Evolutionary conservation across 2,329 filamentous ascomycete genomes (phyloP), one percentile per base, ranked within the genome.

Genomic region (Aquanectria penicillioides): DNA sequence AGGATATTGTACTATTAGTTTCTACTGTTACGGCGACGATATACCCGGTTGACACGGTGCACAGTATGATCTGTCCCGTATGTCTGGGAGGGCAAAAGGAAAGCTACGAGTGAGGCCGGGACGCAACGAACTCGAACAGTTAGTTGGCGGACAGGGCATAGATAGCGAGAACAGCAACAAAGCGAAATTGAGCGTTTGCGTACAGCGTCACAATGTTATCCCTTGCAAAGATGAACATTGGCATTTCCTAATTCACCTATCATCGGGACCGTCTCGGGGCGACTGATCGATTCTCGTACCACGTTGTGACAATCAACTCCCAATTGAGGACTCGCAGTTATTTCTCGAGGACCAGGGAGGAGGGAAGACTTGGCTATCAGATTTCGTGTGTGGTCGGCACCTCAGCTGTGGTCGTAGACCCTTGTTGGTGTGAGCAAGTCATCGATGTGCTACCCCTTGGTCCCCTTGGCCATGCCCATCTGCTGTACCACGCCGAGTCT

Each of bases 11-110:
- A 69, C 48, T 64, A 68, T 47, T 69, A 69, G 67, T 66, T 66
- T 68, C 55, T 59, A 68, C 51, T 57, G 51, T 68, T 65, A 65
- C 36, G 62, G 67, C 64, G 59, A 69, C 51, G 67, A 69, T 69
- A 69, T 69, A 68, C 63, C 67, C 66, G 55, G 54, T 57, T 57
- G 55, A 57, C 50, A 59, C 47, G 57, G 59, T 48, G 58, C 36
- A 59, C 57, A 59, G 44, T 33, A 47, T 57, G 47, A 58, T 52
- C 51, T 69, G 59, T 59, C 20, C 46, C 50, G 49, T 44, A 49
- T 50, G 46, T 41, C 54, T 57, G 22, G 31, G 22, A 29, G 34
- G 51, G 20, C 46, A 58, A 40, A 25, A 52, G 48, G 13, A 46
- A 48, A 33, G 54, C 29, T 47, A 47, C 48, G 55, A 48, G 48